Base-by-base conservation (phyloP, 768 basidiomycete species). In the Lactifluus volemus region DNA sequence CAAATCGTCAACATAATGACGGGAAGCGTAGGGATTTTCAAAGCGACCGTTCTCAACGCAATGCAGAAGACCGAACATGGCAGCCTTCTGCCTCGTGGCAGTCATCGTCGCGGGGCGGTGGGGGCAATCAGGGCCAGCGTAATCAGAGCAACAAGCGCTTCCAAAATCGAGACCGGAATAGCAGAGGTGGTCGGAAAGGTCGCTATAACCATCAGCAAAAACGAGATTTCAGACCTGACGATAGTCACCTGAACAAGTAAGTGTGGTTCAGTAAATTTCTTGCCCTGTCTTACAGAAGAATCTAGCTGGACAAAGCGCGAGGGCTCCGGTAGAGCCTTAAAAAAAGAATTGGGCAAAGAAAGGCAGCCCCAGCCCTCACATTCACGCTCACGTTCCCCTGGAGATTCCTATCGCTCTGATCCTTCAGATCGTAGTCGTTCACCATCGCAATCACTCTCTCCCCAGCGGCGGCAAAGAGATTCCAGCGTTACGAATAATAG, bases 201-300 rank as follows among this genome's bases (percentile, higher is more conserved):
- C 67, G 70, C 32, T 70, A 69, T 61, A 70, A 69, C 53, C 66
- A 68, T 45, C 71, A 76, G 49, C 74, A 71, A 57, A 73, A 74
- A 58, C 76, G 75, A 29, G 76, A 75, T 64, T 78, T 78, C 65
- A 74, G 77, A 55, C 73, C 72, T 29, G 85, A 89, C 48, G 86
- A 89, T 57, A 78, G 80, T n/a, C 80, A 78, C 67, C 71, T 84
- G 54, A 91, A 90, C 72, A 91, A 90, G 89, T 92, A 72, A 50
- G 84, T 73, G 30, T 5, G 9, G 29, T 36, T 52, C 25, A 34
- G 14, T 48, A n/a, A 25, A 32, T 17, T 38, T 32, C 32, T 32
- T 19, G 8, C 17, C 34, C 39, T 9, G 53, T 59, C 17, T 64
- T 38, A 58, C 65, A 41, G 59, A 49, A 17, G 25, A 29, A 58